Percentiles rank a stretch among this genome's conserved stretches.
Conservation (phyloP, 805 yeast genomes). For the Candida vaughaniae region DNA sequence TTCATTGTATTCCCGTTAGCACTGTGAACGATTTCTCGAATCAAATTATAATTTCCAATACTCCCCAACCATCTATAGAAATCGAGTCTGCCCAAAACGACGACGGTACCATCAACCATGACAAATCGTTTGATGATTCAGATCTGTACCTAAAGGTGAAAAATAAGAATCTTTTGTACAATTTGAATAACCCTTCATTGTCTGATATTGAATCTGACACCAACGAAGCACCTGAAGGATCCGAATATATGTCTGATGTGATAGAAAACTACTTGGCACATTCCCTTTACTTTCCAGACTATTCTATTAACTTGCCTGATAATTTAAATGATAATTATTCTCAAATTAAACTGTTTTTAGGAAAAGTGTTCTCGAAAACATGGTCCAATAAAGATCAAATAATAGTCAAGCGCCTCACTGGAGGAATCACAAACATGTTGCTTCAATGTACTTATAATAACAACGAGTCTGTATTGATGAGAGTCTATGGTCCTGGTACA, state of each 20-base stretch:
- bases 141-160: constrained; percentile 11
- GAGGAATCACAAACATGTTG: constrained; percentile 66
- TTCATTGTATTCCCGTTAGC: constrained; percentile 28
- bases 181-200: constrained; percentile 35
- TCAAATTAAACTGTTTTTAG: constrained; percentile 39
- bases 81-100: constrained; percentile 2
- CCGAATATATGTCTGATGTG: constrained; percentile 9
- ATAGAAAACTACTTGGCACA: constrained; percentile 38
- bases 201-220: constrained; percentile 32
- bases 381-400: constrained; percentile 32
- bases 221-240: constrained; percentile 4
- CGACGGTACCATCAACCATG: neutral
- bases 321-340: constrained; percentile 30
- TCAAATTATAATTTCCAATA: neutral
- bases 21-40: constrained; percentile 15
- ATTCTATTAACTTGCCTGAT: constrained; percentile 38
- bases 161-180: constrained; percentile 32
- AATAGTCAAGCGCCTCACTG: constrained; percentile 47
- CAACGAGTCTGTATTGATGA: constrained; percentile 49
- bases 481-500: constrained; percentile 77
- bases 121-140: neutral
- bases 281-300: constrained; percentile 50
- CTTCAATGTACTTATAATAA: constrained; percentile 41
- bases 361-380: constrained; percentile 45
- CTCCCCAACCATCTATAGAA: constrained; percentile 5